Conservation (phyloP, 2,329 filamentous ascomycete genomes). For the Neonectria punicea region DNA sequence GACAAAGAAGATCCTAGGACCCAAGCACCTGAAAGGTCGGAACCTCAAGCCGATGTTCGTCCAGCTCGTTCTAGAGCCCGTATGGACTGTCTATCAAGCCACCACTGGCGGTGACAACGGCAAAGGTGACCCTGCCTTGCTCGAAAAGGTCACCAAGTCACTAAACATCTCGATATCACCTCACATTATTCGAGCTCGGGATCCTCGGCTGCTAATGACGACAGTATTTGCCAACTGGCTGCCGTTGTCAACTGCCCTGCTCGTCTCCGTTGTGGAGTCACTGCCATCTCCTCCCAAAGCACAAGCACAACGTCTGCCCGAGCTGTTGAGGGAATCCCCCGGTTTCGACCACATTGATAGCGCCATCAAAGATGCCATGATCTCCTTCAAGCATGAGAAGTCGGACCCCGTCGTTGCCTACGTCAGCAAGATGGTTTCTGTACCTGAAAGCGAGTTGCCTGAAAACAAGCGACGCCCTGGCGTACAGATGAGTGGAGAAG, state of each 20-base stretch:
- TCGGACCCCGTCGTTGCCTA: conserved; percentile 89
- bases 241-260: conserved; percentile 87
- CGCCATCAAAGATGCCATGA: conserved; percentile 81
- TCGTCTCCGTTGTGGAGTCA: conserved; percentile 94
- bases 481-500: conserved; percentile 80
- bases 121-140: conserved; percentile 81
- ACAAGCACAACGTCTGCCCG: conserved; percentile 82
- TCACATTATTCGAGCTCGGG: conserved; percentile 85
- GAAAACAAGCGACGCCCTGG: conserved; percentile 81
- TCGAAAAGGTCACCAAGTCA: conserved; percentile 96
- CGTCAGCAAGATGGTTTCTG: conserved; percentile 97
- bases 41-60: conserved; percentile 97
- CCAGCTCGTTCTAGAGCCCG: conserved; percentile 91
- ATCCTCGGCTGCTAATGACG: conserved; percentile 84
- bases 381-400: conserved; percentile 76
- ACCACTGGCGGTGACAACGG: conserved; percentile 84
- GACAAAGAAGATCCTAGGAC: conserved; percentile 89
- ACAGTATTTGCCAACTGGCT: conserved; percentile 91
- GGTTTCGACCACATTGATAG: conserved; percentile 77
- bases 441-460: conserved; percentile 91
- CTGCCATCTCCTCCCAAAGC: conserved; percentile 85
- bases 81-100: conserved; percentile 96
- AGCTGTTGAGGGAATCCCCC: conserved; percentile 81
- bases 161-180: conserved; percentile 84
- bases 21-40: conserved; percentile 92